Percentiles rank a stretch among this genome's conserved stretches.
Evolutionary conservation across 495 filamentous ascomycete genomes (phyloP).

Genomic region (Podospora sp.): DNA sequence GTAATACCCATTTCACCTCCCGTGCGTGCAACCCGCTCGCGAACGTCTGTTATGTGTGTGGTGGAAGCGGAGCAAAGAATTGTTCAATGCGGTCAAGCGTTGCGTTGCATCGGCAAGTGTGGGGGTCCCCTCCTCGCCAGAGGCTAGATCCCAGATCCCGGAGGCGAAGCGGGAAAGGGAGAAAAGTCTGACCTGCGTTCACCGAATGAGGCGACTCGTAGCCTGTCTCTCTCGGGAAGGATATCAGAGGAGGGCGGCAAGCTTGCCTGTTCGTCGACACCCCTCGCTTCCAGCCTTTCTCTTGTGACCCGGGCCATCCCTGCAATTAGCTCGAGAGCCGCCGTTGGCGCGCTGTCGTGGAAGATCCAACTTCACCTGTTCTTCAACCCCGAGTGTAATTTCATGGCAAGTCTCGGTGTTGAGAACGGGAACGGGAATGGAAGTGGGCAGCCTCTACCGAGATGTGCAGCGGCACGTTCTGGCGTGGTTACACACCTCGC

Average conservation of each 20-base stretch:
- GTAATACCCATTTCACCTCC: too few species aligned
- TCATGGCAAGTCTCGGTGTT: neutral
- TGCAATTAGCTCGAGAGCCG: neutral
- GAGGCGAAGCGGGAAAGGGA: neutral
- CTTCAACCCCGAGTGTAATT: neutral
- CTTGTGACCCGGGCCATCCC: neutral
- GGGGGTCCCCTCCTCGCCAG: conserved; percentile 7
- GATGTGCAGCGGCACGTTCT: neutral
- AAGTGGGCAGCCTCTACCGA: neutral
- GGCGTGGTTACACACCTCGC: neutral
- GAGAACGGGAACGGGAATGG: neutral
- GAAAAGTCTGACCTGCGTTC: conserved; percentile 11
- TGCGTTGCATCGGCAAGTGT: conserved; percentile 13
- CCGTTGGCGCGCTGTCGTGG: neutral
- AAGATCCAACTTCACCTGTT: neutral
- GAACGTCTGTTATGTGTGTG: neutral
- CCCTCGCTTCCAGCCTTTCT: conserved; percentile 9
- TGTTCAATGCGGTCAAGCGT: conserved; percentile 17
- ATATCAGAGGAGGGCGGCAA: neutral
- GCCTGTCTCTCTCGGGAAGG: neutral
- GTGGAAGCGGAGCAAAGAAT: neutral
- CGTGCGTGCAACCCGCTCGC: neutral
- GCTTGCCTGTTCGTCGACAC: neutral
- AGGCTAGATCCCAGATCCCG: conserved; percentile 16
- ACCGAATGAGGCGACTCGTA: conserved; percentile 18